phyloP scores from a whole-genome alignment of 805 yeast genomes.

The Jamesozyma spencerorum region DNA sequence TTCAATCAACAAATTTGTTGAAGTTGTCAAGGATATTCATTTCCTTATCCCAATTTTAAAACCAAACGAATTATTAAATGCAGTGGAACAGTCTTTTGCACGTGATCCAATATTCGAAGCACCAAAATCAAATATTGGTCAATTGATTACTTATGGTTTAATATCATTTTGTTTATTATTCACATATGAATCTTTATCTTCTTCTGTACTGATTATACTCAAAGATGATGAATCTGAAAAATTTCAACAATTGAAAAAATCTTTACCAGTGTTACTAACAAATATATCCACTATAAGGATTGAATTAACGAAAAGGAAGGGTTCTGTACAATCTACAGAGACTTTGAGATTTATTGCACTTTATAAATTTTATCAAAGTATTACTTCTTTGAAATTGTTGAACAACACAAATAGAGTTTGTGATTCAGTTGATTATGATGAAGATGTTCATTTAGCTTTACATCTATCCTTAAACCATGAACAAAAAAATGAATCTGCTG shows the following conservation, averaged over 20 bases:
- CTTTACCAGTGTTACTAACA: conserved; percentile 8
- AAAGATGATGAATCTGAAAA: conserved; percentile 17
- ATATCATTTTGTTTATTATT: conserved; percentile 18
- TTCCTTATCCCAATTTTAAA: conserved; percentile 21
- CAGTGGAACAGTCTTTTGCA: conserved; percentile 18
- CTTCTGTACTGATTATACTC: conserved; percentile 24
- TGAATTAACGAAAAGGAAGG: conserved; percentile 15
- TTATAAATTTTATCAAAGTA: conserved; percentile 15
- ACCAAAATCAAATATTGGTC: conserved; percentile 12
- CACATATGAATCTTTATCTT: conserved; percentile 21
- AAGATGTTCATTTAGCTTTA: conserved; percentile 24
- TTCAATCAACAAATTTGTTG: conserved; percentile 15
- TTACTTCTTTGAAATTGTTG: conserved; percentile 4
- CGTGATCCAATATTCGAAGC: conserved; percentile 14
- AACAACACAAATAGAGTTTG: conserved; percentile 5
- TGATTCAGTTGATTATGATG: conserved; percentile 18
- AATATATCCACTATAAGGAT: conserved; percentile 14
- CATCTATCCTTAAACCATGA: conserved; percentile 22
- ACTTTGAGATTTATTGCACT: conserved; percentile 18
- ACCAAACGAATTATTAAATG: conserved; percentile 14
- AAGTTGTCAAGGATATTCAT: conserved; percentile 14
- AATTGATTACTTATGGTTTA: conserved; percentile 16
- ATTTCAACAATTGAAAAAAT: conserved; percentile 11
- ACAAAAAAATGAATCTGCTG: conserved; percentile 13
- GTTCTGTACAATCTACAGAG: conserved; percentile 10